Evolutionary conservation across 257 asterid genomes (phyloP), one percentile per base, ranked within the genome.

Genomic region (Fraxinus excelsior): DNA sequence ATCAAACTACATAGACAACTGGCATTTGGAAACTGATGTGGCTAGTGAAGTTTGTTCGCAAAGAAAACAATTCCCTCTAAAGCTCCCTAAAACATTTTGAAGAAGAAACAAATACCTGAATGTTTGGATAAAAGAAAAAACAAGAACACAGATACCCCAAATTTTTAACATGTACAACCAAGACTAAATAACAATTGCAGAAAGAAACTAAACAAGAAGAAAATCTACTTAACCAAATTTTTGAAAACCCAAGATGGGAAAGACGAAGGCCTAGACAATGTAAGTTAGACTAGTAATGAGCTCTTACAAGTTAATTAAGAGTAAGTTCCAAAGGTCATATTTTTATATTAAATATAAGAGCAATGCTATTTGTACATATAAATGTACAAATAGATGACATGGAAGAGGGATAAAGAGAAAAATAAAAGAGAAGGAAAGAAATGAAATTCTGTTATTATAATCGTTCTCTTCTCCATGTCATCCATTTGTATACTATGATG

Each of bases 291-390:
- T 11, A 18, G 44, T 42, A 53, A 70, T 18, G 49, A 8, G 37
- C 82, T 82, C 42, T 67, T 51, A 58, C 25, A 53, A 18, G 25
- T 6, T 53, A 14, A 9, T 37, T n/a, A 60, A 23, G 67, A 60
- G 32, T 21, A 60, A 60, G 32, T 23, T 23, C 12, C 71, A 82
- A 71, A 71, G 21, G 12, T 37, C 42, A 37, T 37, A 37, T 37
- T 11, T 58, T 60, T 13, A 66, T 67, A 37, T 37, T 37, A 37
- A 65, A 75, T 8, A 74, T 11, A 58, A 32, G 34, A 31, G 34
- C 3, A 31, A 31, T 31, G 34, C 4, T 31, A 77, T 58, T 70
- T 56, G 26, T 31, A 32, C 67, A 21, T 70, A 29, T 0, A 29
- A 29, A 29, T 29, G 32, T 29, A 29, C 32, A 29, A 29, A 29